Evolutionary conservation across 1,139 yeast genomes (phyloP).

Genomic region (Candida glucosophila): DNA sequence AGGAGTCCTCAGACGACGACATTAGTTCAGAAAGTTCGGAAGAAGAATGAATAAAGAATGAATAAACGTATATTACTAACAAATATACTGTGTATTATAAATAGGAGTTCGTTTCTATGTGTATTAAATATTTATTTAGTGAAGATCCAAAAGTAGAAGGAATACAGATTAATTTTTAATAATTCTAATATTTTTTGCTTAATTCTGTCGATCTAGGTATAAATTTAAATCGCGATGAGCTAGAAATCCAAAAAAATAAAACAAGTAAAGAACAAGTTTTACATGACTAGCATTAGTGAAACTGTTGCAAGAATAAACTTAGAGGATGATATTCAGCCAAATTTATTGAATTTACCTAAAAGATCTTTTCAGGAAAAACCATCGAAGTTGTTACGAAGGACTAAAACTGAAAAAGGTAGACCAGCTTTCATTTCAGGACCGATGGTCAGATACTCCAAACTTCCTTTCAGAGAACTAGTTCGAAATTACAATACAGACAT

Average conservation of each 20-base stretch:
- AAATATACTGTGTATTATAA: constrained; percentile 6
- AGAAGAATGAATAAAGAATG: constrained; percentile 37
- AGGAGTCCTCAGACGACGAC: constrained; percentile 37
- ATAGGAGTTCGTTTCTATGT: no score
- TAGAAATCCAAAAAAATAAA: no score
- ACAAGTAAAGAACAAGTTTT: no score
- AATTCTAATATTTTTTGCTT: no score
- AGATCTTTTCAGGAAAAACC: constrained; percentile 50
- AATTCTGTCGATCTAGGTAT: no score
- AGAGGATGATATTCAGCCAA: constrained; percentile 4
- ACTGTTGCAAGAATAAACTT: no score
- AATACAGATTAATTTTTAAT: no score
- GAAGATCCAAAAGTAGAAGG: no score
- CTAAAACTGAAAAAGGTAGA: constrained; percentile 25
- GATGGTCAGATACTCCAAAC: constrained; percentile 92
- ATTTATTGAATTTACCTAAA: constrained; percentile 4
- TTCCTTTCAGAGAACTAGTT: constrained; percentile 80
- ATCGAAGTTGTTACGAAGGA: constrained; percentile 36
- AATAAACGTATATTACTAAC: no score
- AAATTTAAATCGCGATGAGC: no score
- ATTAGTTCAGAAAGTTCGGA: constrained; percentile 54
- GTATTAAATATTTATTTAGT: no score
- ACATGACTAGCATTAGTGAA: no score
- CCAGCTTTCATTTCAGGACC: constrained; percentile 87
- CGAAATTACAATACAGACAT: constrained; percentile 72